These are phyloP conservation scores for Bacterosira constricta DNA, from an alignment of 108 stramenopile species.

Conservation along the genomic window DNA sequence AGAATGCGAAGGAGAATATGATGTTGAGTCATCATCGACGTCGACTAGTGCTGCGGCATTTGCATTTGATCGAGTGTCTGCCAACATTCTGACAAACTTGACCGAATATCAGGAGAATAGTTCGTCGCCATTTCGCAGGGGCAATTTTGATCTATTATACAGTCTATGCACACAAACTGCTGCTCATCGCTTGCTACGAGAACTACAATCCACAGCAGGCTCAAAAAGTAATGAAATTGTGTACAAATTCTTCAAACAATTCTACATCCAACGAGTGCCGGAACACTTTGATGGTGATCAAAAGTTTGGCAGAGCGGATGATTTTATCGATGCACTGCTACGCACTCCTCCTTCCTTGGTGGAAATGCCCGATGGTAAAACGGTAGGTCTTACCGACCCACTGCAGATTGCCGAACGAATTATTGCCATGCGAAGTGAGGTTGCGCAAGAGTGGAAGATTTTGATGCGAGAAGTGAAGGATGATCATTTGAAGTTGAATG, in stretches of 20 bases:
- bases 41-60: background rate
- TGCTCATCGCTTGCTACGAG: slow-evolving; percentile 68
- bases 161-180: slow-evolving; percentile 75
- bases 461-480: slow-evolving; percentile 58
- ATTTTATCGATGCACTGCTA: slow-evolving; percentile 75
- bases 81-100: slow-evolving; percentile 49
- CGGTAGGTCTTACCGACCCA: slow-evolving; percentile 53
- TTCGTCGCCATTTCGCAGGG: slow-evolving; percentile 69
- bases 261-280: slow-evolving; percentile 57
- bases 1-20: too few species aligned
- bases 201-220: slow-evolving; percentile 11
- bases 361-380: slow-evolving; percentile 20
- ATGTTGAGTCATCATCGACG: too few species aligned
- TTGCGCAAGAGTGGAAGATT: slow-evolving; percentile 67
- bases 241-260: slow-evolving; percentile 60
- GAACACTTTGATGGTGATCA: slow-evolving; percentile 79
- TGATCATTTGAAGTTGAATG: slow-evolving; percentile 59
- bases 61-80: slow-evolving; percentile 58
- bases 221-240: slow-evolving; percentile 34
- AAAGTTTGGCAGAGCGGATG: slow-evolving; percentile 60
- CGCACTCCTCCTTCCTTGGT: slow-evolving; percentile 61
- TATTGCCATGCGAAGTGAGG: slow-evolving; percentile 57
- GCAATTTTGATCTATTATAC: slow-evolving; percentile 80
- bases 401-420: slow-evolving; percentile 68
- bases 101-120: slow-evolving; percentile 44